phyloP scores from a whole-genome alignment of 768 basidiomycete genomes.

The Dentipellis sp. region DNA sequence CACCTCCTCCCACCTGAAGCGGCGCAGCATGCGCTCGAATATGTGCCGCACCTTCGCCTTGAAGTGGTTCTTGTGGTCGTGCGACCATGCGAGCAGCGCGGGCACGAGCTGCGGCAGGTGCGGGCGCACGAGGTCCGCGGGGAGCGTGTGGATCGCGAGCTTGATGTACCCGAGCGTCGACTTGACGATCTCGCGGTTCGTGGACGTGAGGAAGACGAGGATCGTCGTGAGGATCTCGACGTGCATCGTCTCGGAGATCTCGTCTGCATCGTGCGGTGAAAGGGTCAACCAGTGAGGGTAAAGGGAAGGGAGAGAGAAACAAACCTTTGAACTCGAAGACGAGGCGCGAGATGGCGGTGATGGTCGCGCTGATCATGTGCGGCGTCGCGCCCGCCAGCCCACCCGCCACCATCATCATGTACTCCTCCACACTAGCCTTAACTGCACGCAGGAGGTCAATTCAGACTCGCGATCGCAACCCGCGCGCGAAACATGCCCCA shows the following conservation, averaged over 20 bases:
- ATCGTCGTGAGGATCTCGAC: slow-evolving; percentile 80
- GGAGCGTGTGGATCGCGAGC: slow-evolving; percentile 81
- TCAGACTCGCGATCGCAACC: background rate
- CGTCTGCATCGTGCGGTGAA: slow-evolving; percentile 37
- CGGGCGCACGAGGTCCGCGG: slow-evolving; percentile 61
- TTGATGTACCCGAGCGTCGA: slow-evolving; percentile 94
- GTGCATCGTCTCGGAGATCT: slow-evolving; percentile 62
- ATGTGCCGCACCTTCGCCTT: slow-evolving; percentile 95
- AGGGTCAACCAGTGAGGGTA: background rate
- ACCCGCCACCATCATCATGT: slow-evolving; percentile 93
- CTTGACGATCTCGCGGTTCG: slow-evolving; percentile 97
- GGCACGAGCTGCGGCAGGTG: slow-evolving; percentile 75
- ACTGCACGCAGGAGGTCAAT: slow-evolving; percentile 30
- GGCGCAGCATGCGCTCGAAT: slow-evolving; percentile 88
- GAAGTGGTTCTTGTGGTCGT: slow-evolving; percentile 99
- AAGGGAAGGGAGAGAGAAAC: background rate
- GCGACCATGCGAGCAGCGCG: slow-evolving; percentile 82
- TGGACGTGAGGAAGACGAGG: slow-evolving; percentile 84
- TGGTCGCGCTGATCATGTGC: slow-evolving; percentile 97
- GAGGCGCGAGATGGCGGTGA: slow-evolving; percentile 88
- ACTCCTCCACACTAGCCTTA: slow-evolving; percentile 78
- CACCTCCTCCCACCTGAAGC: slow-evolving; percentile 84
- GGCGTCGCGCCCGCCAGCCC: slow-evolving; percentile 89
- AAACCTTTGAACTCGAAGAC: slow-evolving; percentile 96
- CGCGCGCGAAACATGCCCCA: background rate